A percentile compares a stretch with the other conserved stretches of the same genome.
Conservation (phyloP, 2,329 filamentous ascomycete species). For the Ceratocystis lukuohia region DNA sequence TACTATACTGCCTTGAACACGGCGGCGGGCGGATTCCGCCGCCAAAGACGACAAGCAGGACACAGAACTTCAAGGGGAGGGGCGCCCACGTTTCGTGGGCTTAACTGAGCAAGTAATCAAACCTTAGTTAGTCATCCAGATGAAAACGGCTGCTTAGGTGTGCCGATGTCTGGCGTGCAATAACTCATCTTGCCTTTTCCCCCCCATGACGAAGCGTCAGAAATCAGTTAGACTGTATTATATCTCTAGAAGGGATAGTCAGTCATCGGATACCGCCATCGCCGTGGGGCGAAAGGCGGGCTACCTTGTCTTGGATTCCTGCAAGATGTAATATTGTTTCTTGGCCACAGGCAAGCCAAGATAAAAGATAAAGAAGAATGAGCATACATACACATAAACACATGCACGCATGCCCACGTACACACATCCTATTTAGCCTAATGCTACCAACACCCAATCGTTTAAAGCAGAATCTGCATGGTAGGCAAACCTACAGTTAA, state of each 20-base stretch:
- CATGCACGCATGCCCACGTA: no score
- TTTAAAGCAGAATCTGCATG: background rate
- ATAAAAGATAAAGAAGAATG: background rate
- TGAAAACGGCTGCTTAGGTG: background rate
- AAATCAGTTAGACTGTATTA: background rate
- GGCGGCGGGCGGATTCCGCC: slow-evolving; percentile 13
- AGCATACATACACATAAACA: no score
- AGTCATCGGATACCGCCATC: background rate
- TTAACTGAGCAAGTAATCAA: background rate
- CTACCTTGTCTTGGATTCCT: background rate
- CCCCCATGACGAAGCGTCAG: background rate
- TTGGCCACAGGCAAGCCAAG: no score
- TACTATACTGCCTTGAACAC: background rate
- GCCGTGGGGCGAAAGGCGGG: background rate
- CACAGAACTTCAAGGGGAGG: background rate
- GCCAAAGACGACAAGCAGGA: background rate
- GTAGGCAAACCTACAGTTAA: background rate
- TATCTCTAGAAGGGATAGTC: background rate
- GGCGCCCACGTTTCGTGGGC: background rate
- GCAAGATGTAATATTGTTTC: background rate
- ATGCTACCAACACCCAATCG: no score
- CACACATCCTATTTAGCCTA: no score
- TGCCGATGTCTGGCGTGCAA: background rate
- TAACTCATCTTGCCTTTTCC: background rate
- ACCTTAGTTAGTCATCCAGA: background rate